Evolutionary conservation across 1,139 yeast species (phyloP), one percentile per base, ranked within the genome.

Genomic region (Blastobotrys proliferans): DNA sequence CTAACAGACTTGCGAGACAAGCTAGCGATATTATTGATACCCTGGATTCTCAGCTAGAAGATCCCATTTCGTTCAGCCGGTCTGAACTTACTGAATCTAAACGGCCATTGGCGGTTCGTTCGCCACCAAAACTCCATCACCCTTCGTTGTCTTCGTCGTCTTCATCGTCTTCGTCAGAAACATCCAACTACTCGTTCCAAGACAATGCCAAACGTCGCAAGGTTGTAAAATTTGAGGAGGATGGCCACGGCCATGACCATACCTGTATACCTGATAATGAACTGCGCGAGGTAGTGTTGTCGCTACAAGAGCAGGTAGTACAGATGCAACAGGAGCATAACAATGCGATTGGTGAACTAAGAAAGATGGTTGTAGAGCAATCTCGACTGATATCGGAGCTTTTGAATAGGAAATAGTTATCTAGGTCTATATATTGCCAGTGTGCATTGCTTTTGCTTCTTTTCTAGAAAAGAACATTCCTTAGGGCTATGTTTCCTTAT

Each of bases 181-280:
- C n/a, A n/a, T n/a, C n/a, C n/a, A n/a, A n/a, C n/a, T n/a, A n/a
- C n/a, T n/a, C n/a, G n/a, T n/a, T n/a, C n/a, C n/a, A n/a, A n/a
- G n/a, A n/a, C n/a, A n/a, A 34, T n/a, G 28, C 41, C 11, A 45
- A 45, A 28, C 33, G 46, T 13, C 38, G 49, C n/a, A 45, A 41
- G 21, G 38, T 41, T 3, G 46, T 45, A 16, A 40, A 38, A 10
- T 44, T 44, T 18, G 43, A 37, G 8, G 35, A 38, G 17, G 6
- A 30, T 9, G 14, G 9, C 18, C 17, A 18, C 17, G 13, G 11
- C 21, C 9, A 20, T 10, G n/a, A n/a, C n/a, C 16, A 2, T 2
- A 18, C n/a, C 22, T 17, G 16, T 5, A 16, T 22, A 6, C 14
- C 10, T 11, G 41, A 38, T 9, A 17, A 32, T 11, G 35, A 32